Base-by-base conservation (phyloP, 352 stramenopile species). In the Pilasporangium apinafurcum region DNA sequence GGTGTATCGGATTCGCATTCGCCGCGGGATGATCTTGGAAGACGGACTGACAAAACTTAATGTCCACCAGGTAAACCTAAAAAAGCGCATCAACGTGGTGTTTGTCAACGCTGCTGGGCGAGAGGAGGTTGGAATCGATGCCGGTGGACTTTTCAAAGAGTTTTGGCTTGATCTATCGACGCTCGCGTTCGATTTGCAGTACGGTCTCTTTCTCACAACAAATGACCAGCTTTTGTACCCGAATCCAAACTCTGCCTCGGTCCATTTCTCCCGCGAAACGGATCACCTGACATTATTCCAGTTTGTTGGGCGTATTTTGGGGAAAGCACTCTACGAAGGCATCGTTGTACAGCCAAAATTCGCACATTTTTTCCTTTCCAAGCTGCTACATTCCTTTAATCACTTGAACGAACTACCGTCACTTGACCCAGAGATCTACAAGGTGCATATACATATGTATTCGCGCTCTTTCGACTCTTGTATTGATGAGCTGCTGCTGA, bases 111-210 rank as follows among this genome's bases (percentile, higher is more conserved):
- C 87, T 2, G 76, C 89, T 37, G 92, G 89, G 7, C 50, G 75
- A 9, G 68, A 97, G 67, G 96, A 99, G 66, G 83, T 75, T 38
- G 96, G 96, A 16, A 97, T 99, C 50, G 96, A 99, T 69, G 84
- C 93, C 25, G 96, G 96, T 14, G 96, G 96, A 0, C 65, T 99
- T 0, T 98, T 98, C 56, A 99, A 99, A 71, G 96, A 98, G 53
- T 98, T 98, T 53, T 97, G 87, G 85, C 82, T 92, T 16, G 87
- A 82, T 22, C 60, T 98, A 4, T 84, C 74, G 29, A 84, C 68
- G 0, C 63, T 95, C n/a, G 86, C 88, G 17, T 99, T 99, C 64
- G 74, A 97, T 62, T 68, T 86, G 8, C 76, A 95, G 51, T 98
- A 96, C 53, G 94, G 92, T 2, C 60, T 89, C n/a, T 86, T 86